These are phyloP conservation scores for Graphilbum fragrans DNA, from an alignment of 2,329 filamentous ascomycete genomes.

Conservation along the genomic window DNA sequence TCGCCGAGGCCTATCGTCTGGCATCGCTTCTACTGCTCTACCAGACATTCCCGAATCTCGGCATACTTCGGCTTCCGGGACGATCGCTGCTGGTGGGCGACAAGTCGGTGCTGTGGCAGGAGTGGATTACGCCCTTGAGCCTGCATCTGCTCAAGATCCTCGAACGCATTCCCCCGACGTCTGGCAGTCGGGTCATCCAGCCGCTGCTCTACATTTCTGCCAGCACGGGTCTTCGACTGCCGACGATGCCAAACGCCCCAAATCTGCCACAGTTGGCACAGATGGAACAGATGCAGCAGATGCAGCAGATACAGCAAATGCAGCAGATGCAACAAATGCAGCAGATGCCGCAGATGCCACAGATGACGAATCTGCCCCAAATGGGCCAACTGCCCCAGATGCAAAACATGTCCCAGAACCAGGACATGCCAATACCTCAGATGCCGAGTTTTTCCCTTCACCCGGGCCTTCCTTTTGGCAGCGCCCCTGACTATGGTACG, in stretches of 20 bases:
- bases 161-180: conserved; percentile 7
- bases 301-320: no score
- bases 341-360: no score
- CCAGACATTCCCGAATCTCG: conserved; percentile 16
- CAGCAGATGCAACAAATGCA: no score
- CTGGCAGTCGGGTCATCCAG: conserved; percentile 9
- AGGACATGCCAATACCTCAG: no score
- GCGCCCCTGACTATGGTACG: no score
- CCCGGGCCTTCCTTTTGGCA: no score
- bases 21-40: conserved; percentile 24
- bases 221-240: conserved; percentile 7
- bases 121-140: conserved; percentile 7
- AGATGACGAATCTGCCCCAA: no score
- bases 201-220: conserved; percentile 10
- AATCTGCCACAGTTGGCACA: neutral
- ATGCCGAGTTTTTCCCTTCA: no score
- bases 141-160: conserved; percentile 7
- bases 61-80: conserved; percentile 3
- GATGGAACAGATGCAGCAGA: neutral
- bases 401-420: no score
- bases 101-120: conserved; percentile 3
- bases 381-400: no score
- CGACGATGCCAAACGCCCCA: neutral
- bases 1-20: conserved; percentile 23
- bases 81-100: neutral